Base-by-base conservation (phyloP, 768 basidiomycete species). In the Boletus tomentosulus region DNA sequence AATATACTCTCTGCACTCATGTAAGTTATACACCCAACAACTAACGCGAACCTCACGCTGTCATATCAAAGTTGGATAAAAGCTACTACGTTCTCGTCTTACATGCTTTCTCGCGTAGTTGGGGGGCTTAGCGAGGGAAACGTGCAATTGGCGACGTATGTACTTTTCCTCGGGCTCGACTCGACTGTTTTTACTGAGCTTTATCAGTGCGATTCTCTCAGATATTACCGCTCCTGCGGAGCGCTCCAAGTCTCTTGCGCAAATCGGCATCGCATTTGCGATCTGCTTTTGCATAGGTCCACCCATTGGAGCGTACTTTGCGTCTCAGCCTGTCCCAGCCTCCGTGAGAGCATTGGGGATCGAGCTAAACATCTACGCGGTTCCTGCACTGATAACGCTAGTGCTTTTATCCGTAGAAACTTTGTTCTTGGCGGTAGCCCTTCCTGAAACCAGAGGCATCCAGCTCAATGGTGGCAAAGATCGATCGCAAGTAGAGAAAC, bases 71-170 rank as follows among this genome's bases (percentile, higher is more conserved):
- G 92, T 42, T 97, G 93, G 93, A 79, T 95, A 44, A 80, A 86
- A 64, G 92, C 92, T 0, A 94, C 94, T 3, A 84, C 89, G 0
- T 98, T 97, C 68, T 89, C 87, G 1, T 86, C 89, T 0, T 98
- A 92, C 66, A 78, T 93, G 76, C 80, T 95, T 25, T 93, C 94
- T 9, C 83, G 96, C 13, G 77, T 98, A 6, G 84, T 98, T 34
- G 95, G 95, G 10, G 96, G 96, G 4, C 75, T 98, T 9, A 92
- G 90, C 63, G 96, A 99, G 74, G 96, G 96, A 43, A 99, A 99
- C 65, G 96, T 98, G 11, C 96, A 99, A 67, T 76, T 99, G 43
- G 89, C 91, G 44, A 94, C 94, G 93, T 93, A 65, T 61, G 87
- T 79, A 31, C 45, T 16, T 57, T 38, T 30, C 30, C 25, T 41